Evolutionary conservation across 2,329 filamentous ascomycete species (phyloP), one percentile per base, ranked within the genome.

Genomic region (Incumbomyces lentus): DNA sequence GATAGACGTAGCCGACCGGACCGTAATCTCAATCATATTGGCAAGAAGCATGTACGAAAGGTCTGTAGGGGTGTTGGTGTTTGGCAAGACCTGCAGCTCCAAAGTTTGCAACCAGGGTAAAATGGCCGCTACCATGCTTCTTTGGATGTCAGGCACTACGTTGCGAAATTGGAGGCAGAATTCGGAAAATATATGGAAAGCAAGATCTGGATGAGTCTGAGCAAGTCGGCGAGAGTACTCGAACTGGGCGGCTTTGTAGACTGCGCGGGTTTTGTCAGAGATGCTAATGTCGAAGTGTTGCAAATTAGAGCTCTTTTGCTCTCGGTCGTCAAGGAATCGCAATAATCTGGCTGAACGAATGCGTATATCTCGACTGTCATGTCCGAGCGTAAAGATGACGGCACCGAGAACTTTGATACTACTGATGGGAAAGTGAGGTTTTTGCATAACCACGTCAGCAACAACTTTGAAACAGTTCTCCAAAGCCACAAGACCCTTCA

Each of bases 201-300:
- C 89, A 34, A 95, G 68, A 54, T 95, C 88, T 0, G 85, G 78
- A 61, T 98, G 86, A 53, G 93, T 86, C 58, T 86, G 86, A 1
- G 89, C 85, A 33, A 98, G 75, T 16, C 89, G 77, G 58, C 90
- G 88, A 0, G 92, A 96, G 17, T 94, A 93, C 61, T 96, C 90
- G 55, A 95, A 96, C 60, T 98, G 92, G 0, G 93, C 92, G 37
- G 93, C 73, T 67, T 98, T 98, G 67, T 96, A 98, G 2, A 98
- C 90, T 0, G 90, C 89, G 55, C 94, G 94, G 0, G 93, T 98
- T 67, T 95, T 96, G 67, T 98, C 93, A 0, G 90, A 93, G 48
- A 98, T 92, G 62, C 89, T 95, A 58, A 98, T 96, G 59, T 98
- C 92, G 49, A 95, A 93, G 62, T 98, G 92, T 61, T 95, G 87